Percentiles rank a stretch among this genome's conserved stretches.
These are phyloP conservation scores for Saprolegnia parasitica DNA, from an alignment of 352 stramenopile genomes.

Conservation along the genomic window DNA sequence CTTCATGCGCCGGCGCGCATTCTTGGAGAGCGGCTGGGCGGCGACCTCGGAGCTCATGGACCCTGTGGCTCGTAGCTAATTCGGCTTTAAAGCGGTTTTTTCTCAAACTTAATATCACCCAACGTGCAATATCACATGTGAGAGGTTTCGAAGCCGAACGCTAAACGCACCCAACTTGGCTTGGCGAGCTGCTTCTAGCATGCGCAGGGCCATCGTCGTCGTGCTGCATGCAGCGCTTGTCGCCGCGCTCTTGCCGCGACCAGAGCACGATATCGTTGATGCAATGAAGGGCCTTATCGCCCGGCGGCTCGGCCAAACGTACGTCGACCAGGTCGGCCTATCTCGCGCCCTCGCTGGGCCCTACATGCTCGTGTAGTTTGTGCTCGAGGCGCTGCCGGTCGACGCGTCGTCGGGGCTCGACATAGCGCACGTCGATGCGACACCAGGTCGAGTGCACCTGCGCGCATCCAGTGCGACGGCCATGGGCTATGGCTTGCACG, in stretches of 20 bases:
- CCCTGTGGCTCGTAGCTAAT: conserved; percentile 2
- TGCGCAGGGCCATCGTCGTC: not conserved
- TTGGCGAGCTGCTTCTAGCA: not conserved
- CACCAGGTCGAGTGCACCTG: conserved; percentile 48
- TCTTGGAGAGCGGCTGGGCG: conserved; percentile 61
- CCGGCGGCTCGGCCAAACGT: conserved; percentile 44
- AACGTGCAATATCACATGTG: not conserved
- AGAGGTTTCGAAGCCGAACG: not conserved
- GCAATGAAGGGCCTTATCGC: conserved; percentile 52
- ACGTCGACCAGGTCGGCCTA: conserved; percentile 49
- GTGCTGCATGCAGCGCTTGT: not conserved
- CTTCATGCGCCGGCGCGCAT: conserved; percentile 72
- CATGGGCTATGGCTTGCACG: conserved; percentile 66
- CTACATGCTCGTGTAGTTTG: conserved; percentile 36
- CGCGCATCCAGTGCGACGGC: conserved; percentile 49
- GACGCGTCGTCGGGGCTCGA: conserved; percentile 42
- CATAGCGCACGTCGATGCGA: conserved; percentile 50
- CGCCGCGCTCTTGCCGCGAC: conserved; percentile 31
- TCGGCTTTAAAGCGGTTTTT: not conserved
- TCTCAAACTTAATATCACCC: not conserved
- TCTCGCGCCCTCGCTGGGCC: not conserved
- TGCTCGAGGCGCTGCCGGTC: conserved; percentile 39
- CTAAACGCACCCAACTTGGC: not conserved
- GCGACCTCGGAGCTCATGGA: conserved; percentile 15
- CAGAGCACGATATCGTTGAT: conserved; percentile 42